Evolutionary conservation across 768 basidiomycete species (phyloP), one percentile per base, ranked within the genome.

Genomic region (Collybiopsis luxurians): DNA sequence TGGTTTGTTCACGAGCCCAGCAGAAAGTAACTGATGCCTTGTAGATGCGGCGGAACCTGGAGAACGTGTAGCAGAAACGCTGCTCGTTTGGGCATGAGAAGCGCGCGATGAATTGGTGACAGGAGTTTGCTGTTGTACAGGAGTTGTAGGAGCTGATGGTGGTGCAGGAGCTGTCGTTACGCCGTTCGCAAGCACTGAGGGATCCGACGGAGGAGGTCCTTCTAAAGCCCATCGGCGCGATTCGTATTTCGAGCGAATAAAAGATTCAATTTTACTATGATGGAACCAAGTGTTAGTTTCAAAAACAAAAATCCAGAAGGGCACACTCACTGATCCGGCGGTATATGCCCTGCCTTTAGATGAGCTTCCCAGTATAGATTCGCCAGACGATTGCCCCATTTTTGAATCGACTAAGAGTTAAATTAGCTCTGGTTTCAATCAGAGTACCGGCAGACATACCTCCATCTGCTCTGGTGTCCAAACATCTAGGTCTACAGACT

Each of bases 381-480:
- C 7, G 94, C 96, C 7, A 86, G 85, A 49, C 77, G 79, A 68
- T 99, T 99, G 0, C 96, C 96, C 96, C 96, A 99, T 69, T 89
- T 91, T 69, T 91, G 86, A 52, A 98, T 87, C 1, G 86, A 85
- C 87, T 90, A 50, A 17, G 38, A 11, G 15, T 23, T 6, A 19
- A 21, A 23, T 45, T 36, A 47, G 15, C 44, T 15, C 26, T 40
- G 19, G 24, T 28, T 23, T 55, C 38, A 24, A 36, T 43, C 23
- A 46, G 27, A 26, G 27, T 23, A 48, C 4, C 13, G 43, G 24
- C 13, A 56, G 26, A 61, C 81, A 59, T 63, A 94, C 95, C 75
- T 87, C 85, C 90, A 99, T 95, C 74, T 99, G 96, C 60, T 98
- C 95, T 2, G 93, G 92, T 7, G 93, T 96, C 96, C 96, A 99